Percentiles rank a stretch among this genome's conserved stretches.
These are phyloP conservation scores for Agaricus subrufescens DNA, from an alignment of 768 basidiomycete species.

Conservation along the genomic window DNA sequence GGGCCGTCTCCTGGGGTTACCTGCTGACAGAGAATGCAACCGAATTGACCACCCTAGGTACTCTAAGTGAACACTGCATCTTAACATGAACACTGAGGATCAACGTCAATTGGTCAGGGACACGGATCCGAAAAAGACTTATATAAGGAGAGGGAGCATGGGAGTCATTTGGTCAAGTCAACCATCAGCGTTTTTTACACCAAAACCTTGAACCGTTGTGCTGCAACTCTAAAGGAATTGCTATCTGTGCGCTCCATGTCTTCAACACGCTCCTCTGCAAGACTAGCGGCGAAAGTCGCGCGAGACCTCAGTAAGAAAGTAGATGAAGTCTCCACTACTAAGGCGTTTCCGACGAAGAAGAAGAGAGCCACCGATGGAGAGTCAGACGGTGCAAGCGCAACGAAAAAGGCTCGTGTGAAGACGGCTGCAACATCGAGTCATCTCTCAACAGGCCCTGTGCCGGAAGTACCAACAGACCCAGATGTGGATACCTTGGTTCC, in stretches of 20 bases:
- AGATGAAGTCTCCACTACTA: slow-evolving; percentile 3
- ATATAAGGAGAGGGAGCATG: neutral
- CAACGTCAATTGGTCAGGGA: neutral
- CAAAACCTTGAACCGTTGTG: neutral
- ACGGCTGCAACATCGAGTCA: slow-evolving; percentile 4
- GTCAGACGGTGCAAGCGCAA: slow-evolving; percentile 13
- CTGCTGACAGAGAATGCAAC: too few species aligned
- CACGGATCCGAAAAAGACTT: neutral
- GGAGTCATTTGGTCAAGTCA: neutral
- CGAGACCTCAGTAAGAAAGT: neutral
- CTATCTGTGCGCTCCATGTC: slow-evolving; percentile 20
- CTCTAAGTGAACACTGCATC: neutral
- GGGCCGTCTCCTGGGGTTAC: too few species aligned
- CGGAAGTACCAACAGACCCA: slow-evolving; percentile 1
- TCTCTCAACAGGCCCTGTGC: slow-evolving; percentile 8
- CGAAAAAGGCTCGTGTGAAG: slow-evolving; percentile 2
- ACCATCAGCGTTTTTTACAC: neutral
- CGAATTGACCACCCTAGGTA: too few species aligned
- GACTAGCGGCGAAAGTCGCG: slow-evolving; percentile 12
- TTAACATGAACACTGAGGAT: neutral
- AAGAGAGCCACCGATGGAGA: slow-evolving; percentile 11
- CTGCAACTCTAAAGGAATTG: neutral
- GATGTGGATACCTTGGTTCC: slow-evolving; percentile 46
- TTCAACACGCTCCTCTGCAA: slow-evolving; percentile 28
- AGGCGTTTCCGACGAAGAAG: slow-evolving; percentile 18